Base-by-base conservation (phyloP, 2,329 filamentous ascomycete species). In the Septoria petroselini region DNA sequence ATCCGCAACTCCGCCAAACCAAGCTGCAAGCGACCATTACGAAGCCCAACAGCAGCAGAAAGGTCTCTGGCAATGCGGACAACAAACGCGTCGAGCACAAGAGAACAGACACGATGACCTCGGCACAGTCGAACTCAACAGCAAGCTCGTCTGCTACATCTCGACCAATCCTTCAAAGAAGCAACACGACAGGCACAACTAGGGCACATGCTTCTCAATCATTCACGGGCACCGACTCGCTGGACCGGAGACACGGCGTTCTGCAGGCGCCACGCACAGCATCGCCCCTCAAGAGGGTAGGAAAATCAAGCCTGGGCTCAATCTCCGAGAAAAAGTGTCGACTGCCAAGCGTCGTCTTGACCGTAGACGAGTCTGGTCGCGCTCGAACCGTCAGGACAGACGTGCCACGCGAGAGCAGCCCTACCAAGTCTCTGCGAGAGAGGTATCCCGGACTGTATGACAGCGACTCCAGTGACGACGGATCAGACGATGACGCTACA, bases 401-500 rank as follows among this genome's bases (percentile, higher is more conserved):
- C 42, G 48, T 37, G 41, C 41, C 27, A 11, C 59, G 60, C 1
- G 65, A 69, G 1, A 64, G 69, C 4, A 68, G 67, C 41, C 65
- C 66, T 1, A 67, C 66, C 2, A 64, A 65, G 14, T 65, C 65
- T 7, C 64, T 65, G 9, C 59, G 62, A 14, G 65, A 70, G 3
- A 70, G 71, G 41, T 76, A 75, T 54, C 73, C 73, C 17, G 71
- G 67, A 6, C 57, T 75, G 1, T 76, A 72, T 67, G 72, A 70
- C 40, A 66, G 62, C 44, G 67, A 69, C 33, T 64, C 65, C 1
- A 65, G 63, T 45, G 63, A 57, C 19, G 42, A 38, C 14, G 57
- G 53, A 33, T 46, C 47, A 7, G 61, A 67, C 17, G 62, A 67
- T 11, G 60, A 60, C 18, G 52, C 56, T 8, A 53, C 58, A 14